Percentiles rank a stretch among this genome's conserved stretches.
Evolutionary conservation across 1,284 basidiomycete species (phyloP).

Genomic region (Entoloma clypeatum): DNA sequence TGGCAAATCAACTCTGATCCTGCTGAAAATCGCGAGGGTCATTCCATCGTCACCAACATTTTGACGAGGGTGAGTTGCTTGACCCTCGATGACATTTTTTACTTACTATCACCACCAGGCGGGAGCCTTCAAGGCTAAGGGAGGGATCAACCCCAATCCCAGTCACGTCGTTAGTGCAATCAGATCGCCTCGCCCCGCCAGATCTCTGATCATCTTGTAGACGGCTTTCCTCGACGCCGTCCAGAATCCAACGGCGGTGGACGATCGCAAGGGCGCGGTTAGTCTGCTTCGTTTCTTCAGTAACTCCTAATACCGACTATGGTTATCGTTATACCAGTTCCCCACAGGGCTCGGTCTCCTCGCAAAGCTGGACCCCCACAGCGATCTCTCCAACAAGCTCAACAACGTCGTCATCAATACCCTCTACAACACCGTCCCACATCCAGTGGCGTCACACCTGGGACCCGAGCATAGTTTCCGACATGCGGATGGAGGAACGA

Average conservation of each 20-base stretch:
- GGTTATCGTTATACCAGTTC: conserved; percentile 25
- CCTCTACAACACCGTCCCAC: conserved; percentile 47
- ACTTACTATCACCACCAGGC: no score
- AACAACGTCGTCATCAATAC: conserved; percentile 25
- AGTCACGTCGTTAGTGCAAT: no score
- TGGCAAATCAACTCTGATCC: conserved; percentile 12
- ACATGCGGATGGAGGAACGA: conserved; percentile 40
- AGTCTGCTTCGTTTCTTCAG: conserved; percentile 5
- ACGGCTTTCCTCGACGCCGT: conserved; percentile 27
- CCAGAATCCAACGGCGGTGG: conserved; percentile 28
- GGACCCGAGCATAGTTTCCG: conserved; percentile 35
- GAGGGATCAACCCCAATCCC: no score
- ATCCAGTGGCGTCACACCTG: conserved; percentile 43
- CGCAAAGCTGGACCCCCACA: conserved; percentile 25
- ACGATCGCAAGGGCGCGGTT: conserved; percentile 34
- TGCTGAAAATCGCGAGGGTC: conserved; percentile 3
- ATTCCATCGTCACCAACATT: conserved; percentile 14
- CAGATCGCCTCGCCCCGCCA: no score
- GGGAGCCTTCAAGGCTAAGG: no score
- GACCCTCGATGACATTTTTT: no score
- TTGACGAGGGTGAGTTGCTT: no score
- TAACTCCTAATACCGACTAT: conserved; percentile 2
- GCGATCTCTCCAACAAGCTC: conserved; percentile 22
- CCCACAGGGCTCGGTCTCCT: conserved; percentile 28
- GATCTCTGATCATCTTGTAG: no score